Percentiles rank a stretch among this genome's conserved stretches.
Conservation (phyloP, 1,284 basidiomycete genomes). For the Rhodotorula sp. region DNA sequence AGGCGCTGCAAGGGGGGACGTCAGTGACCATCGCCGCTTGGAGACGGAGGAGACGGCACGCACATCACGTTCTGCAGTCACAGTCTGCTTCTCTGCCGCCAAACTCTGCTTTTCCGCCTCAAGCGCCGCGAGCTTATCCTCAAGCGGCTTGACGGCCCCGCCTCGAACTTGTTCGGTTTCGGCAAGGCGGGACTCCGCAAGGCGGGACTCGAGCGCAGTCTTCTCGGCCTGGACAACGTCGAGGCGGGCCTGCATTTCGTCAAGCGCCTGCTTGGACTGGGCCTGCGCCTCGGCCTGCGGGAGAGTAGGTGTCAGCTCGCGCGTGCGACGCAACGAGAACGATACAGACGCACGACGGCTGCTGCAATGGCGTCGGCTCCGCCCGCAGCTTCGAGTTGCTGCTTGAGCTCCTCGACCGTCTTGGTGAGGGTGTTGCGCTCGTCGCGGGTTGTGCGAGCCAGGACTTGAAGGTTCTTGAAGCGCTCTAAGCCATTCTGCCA, state of each 20-base stretch:
- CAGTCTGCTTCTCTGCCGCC: slow-evolving; percentile 1
- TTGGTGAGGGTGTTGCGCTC: slow-evolving; percentile 48
- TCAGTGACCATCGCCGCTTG: background rate
- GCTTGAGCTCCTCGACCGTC: slow-evolving; percentile 31
- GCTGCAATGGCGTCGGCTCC: slow-evolving; percentile 42
- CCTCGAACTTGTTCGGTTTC: background rate
- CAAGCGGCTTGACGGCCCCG: slow-evolving; percentile 10
- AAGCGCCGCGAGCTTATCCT: slow-evolving; percentile 15
- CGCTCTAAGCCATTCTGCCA: slow-evolving; percentile 29
- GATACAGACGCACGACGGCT: slow-evolving; percentile 3
- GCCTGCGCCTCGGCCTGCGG: slow-evolving; percentile 40
- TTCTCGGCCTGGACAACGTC: slow-evolving; percentile 55
- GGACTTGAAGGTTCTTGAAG: slow-evolving; percentile 52
- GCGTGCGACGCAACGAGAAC: too few relatives aligned
- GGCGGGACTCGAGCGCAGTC: slow-evolving; percentile 44
- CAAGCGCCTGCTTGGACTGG: slow-evolving; percentile 28
- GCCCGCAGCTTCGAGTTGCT: slow-evolving; percentile 44
- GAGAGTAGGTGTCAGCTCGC: slow-evolving; percentile 1
- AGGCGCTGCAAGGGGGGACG: slow-evolving; percentile 7
- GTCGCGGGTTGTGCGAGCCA: slow-evolving; percentile 47
- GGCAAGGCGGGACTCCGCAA: slow-evolving; percentile 23
- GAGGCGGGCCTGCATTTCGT: slow-evolving; percentile 50
- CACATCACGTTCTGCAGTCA: slow-evolving; percentile 12
- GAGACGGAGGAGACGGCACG: background rate
- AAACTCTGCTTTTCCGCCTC: slow-evolving; percentile 16